phyloP scores from a whole-genome alignment of 306 rosid species.

The Quercus parvula region DNA sequence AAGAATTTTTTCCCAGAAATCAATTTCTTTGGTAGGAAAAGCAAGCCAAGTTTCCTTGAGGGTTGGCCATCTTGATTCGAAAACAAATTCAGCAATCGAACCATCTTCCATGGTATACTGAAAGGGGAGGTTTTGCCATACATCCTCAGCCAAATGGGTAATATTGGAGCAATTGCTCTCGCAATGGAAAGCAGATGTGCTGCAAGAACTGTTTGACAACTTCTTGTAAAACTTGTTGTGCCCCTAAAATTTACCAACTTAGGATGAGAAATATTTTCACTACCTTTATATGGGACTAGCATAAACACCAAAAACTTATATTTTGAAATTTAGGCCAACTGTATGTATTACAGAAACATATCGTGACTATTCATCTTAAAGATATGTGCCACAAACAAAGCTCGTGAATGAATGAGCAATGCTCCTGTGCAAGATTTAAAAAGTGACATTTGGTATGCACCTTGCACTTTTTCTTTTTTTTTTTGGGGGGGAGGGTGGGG shows the following conservation, averaged over 20 bases:
- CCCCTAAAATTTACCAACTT: conserved; percentile 54
- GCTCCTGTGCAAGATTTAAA: neutral
- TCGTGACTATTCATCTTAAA: neutral
- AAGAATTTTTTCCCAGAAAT: conserved; percentile 79
- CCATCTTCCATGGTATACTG: conserved; percentile 56
- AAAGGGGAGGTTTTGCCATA: conserved; percentile 97
- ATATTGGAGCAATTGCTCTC: conserved; percentile 80
- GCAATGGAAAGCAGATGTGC: conserved; percentile 76
- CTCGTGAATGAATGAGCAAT: neutral
- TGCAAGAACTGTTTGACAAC: conserved; percentile 94
- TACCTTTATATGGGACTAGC: neutral
- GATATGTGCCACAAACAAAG: neutral
- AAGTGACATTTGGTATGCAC: neutral
- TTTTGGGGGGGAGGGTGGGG: too few species aligned
- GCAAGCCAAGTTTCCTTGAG: conserved; percentile 68
- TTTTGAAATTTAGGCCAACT: neutral
- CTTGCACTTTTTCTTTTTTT: neutral
- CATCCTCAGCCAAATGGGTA: conserved; percentile 99
- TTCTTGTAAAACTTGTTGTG: conserved; percentile 72
- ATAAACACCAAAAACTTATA: neutral
- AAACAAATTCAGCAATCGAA: conserved; percentile 73
- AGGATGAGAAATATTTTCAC: neutral
- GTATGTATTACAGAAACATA: neutral
- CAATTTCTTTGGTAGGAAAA: conserved; percentile 64
- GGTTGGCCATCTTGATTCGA: conserved; percentile 91